Evolutionary conservation across 1,284 basidiomycete species (phyloP), one percentile per base, ranked within the genome.

Genomic region (Tranzscheliella williamsii): DNA sequence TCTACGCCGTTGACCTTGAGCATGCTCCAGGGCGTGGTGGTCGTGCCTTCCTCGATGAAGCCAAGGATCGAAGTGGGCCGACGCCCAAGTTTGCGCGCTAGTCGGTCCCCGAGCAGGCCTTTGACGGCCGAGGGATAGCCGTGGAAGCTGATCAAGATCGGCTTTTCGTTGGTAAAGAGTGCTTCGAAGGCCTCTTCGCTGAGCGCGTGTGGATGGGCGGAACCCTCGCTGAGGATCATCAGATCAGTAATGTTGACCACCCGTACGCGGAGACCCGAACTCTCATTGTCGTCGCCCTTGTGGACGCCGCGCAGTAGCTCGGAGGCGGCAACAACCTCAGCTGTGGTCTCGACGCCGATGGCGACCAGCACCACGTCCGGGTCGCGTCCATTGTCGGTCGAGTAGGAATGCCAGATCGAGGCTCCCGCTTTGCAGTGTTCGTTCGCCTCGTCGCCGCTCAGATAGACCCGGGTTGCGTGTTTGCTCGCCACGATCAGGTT

Each of bases 401-500:
- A 82, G 71, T 75, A 81, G 34, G 68, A 58, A 38, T 78, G 60
- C 81, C 81, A 83, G 34, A 81, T 72, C 5, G 77, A 79, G 0
- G 78, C 79, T 30, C 77, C 77, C 4, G 76, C 73, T 17, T 67
- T 48, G 51, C 77, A 78, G 60, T 78, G 76, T 11, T 74, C 35
- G 21, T 78, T 50, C 13, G 78, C 78, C 49, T 81, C 79, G 30
- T 81, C 79, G 21, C 72, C 57, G 4, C 70, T 72, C 16, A 82
- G 73, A 54, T 69, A 70, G 20, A 60, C 30, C 30, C 53, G 51
- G 35, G 72, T 78, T 18, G 70, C 16, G 22, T 52, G 44, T 80
- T 92, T 92, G 73, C 86, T 87, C 26, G 88, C 89, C 27, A 91
- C 89, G 81, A 93, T 87, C 32, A 90, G 78, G 74, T 91, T 90